phyloP scores from a whole-genome alignment of 768 basidiomycete genomes.

The Lactifluus echinatus region DNA sequence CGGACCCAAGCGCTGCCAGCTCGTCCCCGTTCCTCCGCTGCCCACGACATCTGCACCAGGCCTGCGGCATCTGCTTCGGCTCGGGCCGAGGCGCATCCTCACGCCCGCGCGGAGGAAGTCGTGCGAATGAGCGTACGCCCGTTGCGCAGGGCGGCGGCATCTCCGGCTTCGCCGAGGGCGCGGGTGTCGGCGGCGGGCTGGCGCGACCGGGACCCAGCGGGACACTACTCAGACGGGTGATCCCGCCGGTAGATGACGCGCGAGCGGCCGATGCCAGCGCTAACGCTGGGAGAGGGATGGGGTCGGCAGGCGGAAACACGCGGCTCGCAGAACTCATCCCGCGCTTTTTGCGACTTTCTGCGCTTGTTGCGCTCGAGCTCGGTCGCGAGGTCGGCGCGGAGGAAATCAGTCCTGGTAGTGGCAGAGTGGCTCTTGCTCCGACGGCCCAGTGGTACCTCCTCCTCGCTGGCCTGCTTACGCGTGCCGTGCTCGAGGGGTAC shows the following conservation, averaged over 20 bases:
- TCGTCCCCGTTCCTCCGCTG: conserved; percentile 58
- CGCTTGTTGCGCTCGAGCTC: conserved; percentile 69
- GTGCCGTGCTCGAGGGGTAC: conserved; percentile 82
- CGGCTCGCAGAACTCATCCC: conserved; percentile 58
- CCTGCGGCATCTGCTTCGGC: conserved; percentile 72
- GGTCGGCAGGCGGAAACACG: conserved; percentile 46
- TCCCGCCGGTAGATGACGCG: conserved; percentile 7
- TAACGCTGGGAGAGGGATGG: no score
- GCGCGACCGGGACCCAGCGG: conserved; percentile 47
- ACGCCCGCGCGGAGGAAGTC: conserved; percentile 9
- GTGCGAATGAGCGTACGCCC: conserved; percentile 11
- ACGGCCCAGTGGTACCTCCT: conserved; percentile 79
- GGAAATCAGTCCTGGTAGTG: not conserved
- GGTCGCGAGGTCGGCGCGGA: conserved; percentile 50
- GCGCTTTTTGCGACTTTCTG: conserved; percentile 68
- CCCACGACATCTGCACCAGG: conserved; percentile 62
- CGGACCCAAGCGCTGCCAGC: conserved; percentile 52
- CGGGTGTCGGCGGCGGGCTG: conserved; percentile 65
- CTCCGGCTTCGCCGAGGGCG: conserved; percentile 68
- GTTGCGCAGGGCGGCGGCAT: conserved; percentile 40
- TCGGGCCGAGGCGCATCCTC: conserved; percentile 34
- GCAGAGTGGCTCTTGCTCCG: conserved; percentile 44
- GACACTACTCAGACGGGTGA: conserved; percentile 47
- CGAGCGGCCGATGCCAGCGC: conserved; percentile 6
- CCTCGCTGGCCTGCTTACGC: conserved; percentile 63